Percentiles rank a stretch among this genome's conserved stretches.
Evolutionary conservation across 2,329 filamentous ascomycete genomes (phyloP).

Genomic region (Sordariomycetes sp.): DNA sequence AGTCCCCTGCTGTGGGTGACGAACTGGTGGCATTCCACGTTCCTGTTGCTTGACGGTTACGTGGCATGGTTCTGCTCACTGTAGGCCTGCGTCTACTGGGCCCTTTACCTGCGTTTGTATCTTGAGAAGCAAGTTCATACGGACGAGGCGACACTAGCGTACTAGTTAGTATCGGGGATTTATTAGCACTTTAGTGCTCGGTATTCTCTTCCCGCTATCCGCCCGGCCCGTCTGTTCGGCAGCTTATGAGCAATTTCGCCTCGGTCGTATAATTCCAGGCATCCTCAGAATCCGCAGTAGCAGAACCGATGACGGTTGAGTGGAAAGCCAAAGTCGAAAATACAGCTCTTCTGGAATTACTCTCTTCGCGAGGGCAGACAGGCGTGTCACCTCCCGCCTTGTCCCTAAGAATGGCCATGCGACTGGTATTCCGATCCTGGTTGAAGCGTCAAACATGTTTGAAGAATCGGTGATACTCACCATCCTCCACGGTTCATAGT

Average conservation of each 20-base stretch:
- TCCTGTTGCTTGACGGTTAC: constrained; percentile 37
- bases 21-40: constrained; percentile 37
- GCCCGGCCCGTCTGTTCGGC: constrained; percentile 23
- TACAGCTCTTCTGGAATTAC: constrained; percentile 12
- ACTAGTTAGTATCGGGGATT: constrained; percentile 33
- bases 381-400: constrained; percentile 14
- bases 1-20: constrained; percentile 36
- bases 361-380: constrained; percentile 14
- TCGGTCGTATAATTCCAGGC: constrained; percentile 28
- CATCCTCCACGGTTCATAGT: neutral
- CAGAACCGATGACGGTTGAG: neutral
- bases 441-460: constrained; percentile 18
- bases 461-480: constrained; percentile 3
- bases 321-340: neutral
- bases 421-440: constrained; percentile 12
- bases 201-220: constrained; percentile 19
- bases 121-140: constrained; percentile 15
- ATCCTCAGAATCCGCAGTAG: neutral
- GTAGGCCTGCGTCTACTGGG: constrained; percentile 33
- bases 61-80: constrained; percentile 31
- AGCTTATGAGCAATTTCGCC: constrained; percentile 32
- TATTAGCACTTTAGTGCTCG: constrained; percentile 22
- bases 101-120: constrained; percentile 26
- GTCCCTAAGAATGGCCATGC: constrained; percentile 6
- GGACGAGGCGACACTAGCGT: constrained; percentile 15